Evolutionary conservation across 2,329 filamentous ascomycete species (phyloP).

Genomic region (Dactylellina cionopaga): DNA sequence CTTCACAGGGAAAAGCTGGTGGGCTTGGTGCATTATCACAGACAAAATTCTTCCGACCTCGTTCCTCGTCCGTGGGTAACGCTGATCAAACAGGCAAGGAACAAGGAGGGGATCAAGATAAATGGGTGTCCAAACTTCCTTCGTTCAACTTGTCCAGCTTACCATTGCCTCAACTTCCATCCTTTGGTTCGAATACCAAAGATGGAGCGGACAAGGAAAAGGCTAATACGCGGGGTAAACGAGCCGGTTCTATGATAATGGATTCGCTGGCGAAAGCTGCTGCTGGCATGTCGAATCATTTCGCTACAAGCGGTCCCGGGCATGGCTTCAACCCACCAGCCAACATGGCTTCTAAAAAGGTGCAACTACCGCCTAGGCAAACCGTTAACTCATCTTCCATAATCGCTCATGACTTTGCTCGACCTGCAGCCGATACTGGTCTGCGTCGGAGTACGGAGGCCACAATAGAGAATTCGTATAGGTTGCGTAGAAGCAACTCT

Average conservation of each 20-base stretch:
- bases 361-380: neutral
- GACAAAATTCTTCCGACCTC: slow-evolving; percentile 33
- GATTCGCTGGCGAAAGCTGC: slow-evolving; percentile 45
- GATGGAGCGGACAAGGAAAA: slow-evolving; percentile 38
- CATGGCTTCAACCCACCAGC: neutral
- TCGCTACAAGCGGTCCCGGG: neutral
- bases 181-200: slow-evolving; percentile 35
- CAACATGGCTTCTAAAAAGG: neutral
- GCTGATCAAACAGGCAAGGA: slow-evolving; percentile 34
- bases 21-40: slow-evolving; percentile 33
- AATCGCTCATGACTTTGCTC: neutral
- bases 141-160: slow-evolving; percentile 51
- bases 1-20: slow-evolving; percentile 23
- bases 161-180: slow-evolving; percentile 43
- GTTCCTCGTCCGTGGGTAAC: slow-evolving; percentile 36
- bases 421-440: neutral
- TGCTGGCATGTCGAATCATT: slow-evolving; percentile 42
- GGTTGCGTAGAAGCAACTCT: slow-evolving; percentile 24
- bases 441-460: neutral
- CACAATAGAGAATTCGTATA: neutral
- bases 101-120: slow-evolving; percentile 25
- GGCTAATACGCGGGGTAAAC: slow-evolving; percentile 19
- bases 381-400: neutral
- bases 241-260: slow-evolving; percentile 37
- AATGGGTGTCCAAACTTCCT: slow-evolving; percentile 48